Conservation (phyloP, 148 eudicot species). For the Cornus florida region DNA sequence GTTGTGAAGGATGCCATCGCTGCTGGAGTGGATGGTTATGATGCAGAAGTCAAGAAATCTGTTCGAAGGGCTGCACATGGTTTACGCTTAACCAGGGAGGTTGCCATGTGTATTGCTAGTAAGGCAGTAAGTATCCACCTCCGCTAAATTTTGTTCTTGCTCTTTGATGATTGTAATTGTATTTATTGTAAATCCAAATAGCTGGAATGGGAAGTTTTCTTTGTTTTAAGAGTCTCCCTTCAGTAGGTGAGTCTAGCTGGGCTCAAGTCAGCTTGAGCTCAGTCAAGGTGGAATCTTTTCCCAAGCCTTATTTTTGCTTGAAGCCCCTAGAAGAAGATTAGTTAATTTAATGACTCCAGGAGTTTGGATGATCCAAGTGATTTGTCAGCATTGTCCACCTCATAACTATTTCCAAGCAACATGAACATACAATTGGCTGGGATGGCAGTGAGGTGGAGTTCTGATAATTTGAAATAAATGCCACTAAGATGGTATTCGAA, state of each 20-base stretch:
- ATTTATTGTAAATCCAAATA: not conserved
- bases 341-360: too few relatives aligned
- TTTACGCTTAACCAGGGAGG: slow-evolving; percentile 89
- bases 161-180: not conserved
- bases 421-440: not conserved
- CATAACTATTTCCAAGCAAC: not conserved
- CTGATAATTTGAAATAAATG: not conserved
- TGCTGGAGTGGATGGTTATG: slow-evolving; percentile 87
- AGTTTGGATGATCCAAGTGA: not conserved
- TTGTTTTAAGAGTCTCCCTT: not conserved
- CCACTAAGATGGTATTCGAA: too few relatives aligned
- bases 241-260: not conserved
- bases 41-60: slow-evolving; percentile 60
- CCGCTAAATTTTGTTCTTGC: not conserved
- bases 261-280: not conserved
- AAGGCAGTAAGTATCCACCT: slow-evolving; percentile 68
- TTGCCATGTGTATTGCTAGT: slow-evolving; percentile 90
- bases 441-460: too few relatives aligned
- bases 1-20: slow-evolving; percentile 80
- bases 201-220: not conserved
- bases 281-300: not conserved
- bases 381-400: not conserved
- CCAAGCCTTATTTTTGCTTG: not conserved
- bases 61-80: slow-evolving; percentile 97
- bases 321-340: not conserved